phyloP scores from a whole-genome alignment of 2,329 filamentous ascomycete genomes.

The Pseudogymnoascus sp. region DNA sequence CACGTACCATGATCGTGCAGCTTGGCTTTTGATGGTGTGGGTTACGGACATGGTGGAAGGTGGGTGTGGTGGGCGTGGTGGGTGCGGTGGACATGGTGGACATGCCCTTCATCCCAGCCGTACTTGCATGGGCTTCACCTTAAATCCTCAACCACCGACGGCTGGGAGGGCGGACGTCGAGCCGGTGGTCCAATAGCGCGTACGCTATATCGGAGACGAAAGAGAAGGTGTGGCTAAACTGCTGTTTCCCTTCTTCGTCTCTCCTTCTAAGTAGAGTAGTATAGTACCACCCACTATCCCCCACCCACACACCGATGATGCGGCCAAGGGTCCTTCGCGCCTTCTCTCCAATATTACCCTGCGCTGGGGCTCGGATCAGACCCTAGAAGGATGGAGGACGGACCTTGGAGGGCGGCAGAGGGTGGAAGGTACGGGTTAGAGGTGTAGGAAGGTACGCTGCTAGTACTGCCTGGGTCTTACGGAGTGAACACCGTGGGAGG shows the following conservation, averaged over 20 bases:
- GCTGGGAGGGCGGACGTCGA: neutral
- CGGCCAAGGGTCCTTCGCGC: neutral
- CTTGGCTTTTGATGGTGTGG: neutral
- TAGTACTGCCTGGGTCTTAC: no score
- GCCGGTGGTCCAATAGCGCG: neutral
- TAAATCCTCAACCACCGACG: neutral
- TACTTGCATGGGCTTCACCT: neutral
- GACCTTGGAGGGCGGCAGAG: neutral
- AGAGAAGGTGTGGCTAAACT: neutral
- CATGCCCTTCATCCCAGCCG: neutral
- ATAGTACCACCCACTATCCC: no score
- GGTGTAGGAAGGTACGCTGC: no score
- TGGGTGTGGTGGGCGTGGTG: no score
- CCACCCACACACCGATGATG: neutral
- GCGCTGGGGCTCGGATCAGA: neutral
- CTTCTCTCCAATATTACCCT: neutral
- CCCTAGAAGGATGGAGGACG: neutral
- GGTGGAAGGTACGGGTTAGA: no score
- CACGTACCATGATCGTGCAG: neutral
- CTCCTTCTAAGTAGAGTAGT: no score
- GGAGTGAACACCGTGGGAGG: no score
- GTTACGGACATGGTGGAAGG: neutral
- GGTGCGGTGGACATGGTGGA: no score
- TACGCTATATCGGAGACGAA: neutral
- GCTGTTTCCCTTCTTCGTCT: no score